Base-by-base conservation (phyloP, 331 rosid genomes). In the Ulmus americana region DNA sequence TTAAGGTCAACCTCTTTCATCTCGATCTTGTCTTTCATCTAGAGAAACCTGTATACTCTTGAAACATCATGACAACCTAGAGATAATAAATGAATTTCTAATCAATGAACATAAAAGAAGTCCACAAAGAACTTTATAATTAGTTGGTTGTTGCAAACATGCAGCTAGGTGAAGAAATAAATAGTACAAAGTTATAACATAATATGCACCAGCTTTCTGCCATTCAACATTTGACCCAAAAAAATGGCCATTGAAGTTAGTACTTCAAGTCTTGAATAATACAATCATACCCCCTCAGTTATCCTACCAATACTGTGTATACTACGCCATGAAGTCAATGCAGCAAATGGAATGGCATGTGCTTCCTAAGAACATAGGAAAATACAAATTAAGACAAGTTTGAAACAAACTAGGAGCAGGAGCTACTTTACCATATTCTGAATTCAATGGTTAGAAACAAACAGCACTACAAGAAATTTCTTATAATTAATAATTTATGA, bases 261-360 rank as follows among this genome's bases (percentile, higher is more conserved):
- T 55, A 76, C 57, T 6, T n/a, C n/a, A n/a, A n/a, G n/a, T n/a
- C n/a, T n/a, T 20, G 42, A 58, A 45, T 57, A 62, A 49, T 14
- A 74, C 4, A 61, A 76, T 46, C 90, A 80, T 89, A 94, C 98
- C 98, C 98, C 98, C 62, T 89, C 87, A 59, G 77, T 67, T 69
- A 94, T 85, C 80, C 95, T 84, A 67, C 97, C 97, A 13, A 95
- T 94, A 79, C 90, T 72, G 77, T 76, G 77, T 60, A 94, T 78
- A 74, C 90, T 97, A 70, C 95, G 95, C 98, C 97, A 94, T 57
- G 98, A 97, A 45, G 95, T 94, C 86, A 94, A 69, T 40, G 98
- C 88, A 65, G 95, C 95, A 87, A 94, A 94, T 51, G 98, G 98
- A 79, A 94, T 84, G 76, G 90, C 88, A 76, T 95, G 89, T 67